phyloP scores from a whole-genome alignment of 2,329 filamentous ascomycete genomes.

The Huntiella omanensis region DNA sequence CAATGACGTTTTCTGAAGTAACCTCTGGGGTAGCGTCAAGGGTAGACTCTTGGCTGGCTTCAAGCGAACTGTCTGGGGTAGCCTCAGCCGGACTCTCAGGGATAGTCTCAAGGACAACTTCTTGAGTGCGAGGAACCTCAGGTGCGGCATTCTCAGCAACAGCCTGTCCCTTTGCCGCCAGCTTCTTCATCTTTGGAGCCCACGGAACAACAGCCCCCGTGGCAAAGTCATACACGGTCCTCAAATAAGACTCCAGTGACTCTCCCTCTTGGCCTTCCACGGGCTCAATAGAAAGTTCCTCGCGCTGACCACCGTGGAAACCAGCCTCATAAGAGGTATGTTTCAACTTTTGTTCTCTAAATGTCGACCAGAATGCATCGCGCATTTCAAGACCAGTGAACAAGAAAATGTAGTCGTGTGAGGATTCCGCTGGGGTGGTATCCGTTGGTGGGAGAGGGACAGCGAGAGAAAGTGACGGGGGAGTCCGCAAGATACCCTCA shows the following conservation, averaged over 20 bases:
- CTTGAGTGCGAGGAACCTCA: too few relatives aligned
- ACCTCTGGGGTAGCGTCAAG: too few relatives aligned
- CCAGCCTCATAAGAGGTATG: constrained; percentile 35
- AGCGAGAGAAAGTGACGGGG: constrained; percentile 24
- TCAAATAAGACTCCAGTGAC: constrained; percentile 1
- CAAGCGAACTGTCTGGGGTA: too few relatives aligned
- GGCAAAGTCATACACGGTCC: constrained; percentile 2
- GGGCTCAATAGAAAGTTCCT: constrained; percentile 29
- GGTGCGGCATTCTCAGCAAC: not conserved
- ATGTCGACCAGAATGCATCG: constrained; percentile 19
- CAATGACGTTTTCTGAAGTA: too few relatives aligned
- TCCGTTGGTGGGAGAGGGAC: constrained; percentile 19
- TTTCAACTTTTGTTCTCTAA: constrained; percentile 25
- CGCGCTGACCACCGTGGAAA: constrained; percentile 29
- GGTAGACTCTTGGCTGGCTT: too few relatives aligned
- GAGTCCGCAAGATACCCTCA: constrained; percentile 24
- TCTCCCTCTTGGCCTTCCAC: not conserved
- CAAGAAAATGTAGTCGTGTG: constrained; percentile 17
- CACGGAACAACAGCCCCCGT: constrained; percentile 6
- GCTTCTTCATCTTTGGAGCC: constrained; percentile 1
- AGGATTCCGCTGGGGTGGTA: constrained; percentile 17
- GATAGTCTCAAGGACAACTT: too few relatives aligned
- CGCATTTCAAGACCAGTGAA: constrained; percentile 36
- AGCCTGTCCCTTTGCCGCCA: not conserved
- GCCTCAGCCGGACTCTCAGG: too few relatives aligned